Evolutionary conservation across 2,329 filamentous ascomycete genomes (phyloP).

Genomic region (Trichoderma arundinaceum): DNA sequence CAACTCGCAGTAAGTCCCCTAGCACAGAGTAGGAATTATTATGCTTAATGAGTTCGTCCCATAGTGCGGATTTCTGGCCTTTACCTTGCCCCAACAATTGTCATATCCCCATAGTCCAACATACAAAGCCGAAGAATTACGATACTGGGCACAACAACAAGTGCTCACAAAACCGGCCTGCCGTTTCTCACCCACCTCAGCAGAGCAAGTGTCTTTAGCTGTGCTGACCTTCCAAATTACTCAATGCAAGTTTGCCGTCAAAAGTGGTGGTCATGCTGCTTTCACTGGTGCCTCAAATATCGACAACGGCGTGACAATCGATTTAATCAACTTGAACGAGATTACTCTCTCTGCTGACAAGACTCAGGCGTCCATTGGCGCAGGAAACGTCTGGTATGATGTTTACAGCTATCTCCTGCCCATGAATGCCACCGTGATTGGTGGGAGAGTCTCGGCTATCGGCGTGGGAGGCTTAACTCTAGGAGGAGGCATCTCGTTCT

Average conservation of each 20-base stretch:
- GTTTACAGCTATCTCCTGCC: slow-evolving; percentile 46
- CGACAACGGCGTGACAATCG: slow-evolving; percentile 45
- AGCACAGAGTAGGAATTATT: background rate
- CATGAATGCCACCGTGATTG: slow-evolving; percentile 44
- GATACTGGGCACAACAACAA: slow-evolving; percentile 39
- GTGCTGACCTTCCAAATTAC: slow-evolving; percentile 38
- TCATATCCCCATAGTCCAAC: slow-evolving; percentile 33
- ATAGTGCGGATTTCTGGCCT: slow-evolving; percentile 37
- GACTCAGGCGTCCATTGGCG: slow-evolving; percentile 43
- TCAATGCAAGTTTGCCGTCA: slow-evolving; percentile 45
- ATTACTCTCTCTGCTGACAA: slow-evolving; percentile 42
- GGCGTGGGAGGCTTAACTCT: slow-evolving; percentile 42
- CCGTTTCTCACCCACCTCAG: slow-evolving; percentile 38
- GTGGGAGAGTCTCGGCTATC: slow-evolving; percentile 49
- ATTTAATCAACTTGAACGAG: slow-evolving; percentile 45
- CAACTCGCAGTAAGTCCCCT: slow-evolving; percentile 24
- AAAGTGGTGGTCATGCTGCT: slow-evolving; percentile 54
- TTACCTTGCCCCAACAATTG: slow-evolving; percentile 30
- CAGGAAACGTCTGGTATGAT: slow-evolving; percentile 48
- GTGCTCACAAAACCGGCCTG: slow-evolving; percentile 34
- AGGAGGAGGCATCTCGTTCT: slow-evolving; percentile 35
- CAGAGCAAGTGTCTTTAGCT: slow-evolving; percentile 39
- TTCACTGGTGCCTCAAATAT: slow-evolving; percentile 49
- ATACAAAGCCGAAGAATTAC: slow-evolving; percentile 35
- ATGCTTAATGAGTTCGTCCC: background rate